Base-by-base conservation (phyloP, 345 rosid genomes). In the Geranium brycei region DNA sequence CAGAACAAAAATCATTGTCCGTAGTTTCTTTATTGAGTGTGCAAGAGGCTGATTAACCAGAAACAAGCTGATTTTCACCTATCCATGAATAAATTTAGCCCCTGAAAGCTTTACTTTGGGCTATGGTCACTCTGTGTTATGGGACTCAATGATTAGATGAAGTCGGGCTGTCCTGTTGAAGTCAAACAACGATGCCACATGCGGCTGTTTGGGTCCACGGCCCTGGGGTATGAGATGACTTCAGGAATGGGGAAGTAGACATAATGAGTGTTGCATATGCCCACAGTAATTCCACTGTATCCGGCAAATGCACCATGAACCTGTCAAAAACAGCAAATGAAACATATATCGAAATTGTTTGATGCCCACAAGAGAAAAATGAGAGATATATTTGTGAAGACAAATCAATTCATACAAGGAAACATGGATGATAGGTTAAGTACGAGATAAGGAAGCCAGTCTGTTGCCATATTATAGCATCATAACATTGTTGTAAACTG, bases 141-240 rank as follows among this genome's bases (percentile, higher is more conserved):
- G n/a, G 40, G 17, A 8, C 17, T 68, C 0, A 1, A 31, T 40
- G 63, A 58, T 77, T 65, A 81, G 65, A 83, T 8, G 58, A 95
- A 95, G 76, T 91, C 99, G 0, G 99, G 99, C 66, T 95, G 99
- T 63, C 99, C 97, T 0, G 96, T 95, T 14, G 97, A 95, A 5
- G 97, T 87, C 75, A 95, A 81, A 87, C 99, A 95, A 66, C 96
- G 96, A 78, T 88, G 97, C 97, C 96, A 95, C 97, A 91, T 95
- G 58, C 96, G 82, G 74, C 97, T 91, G 70, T 91, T 91, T 1
- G 97, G 96, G 67, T 95, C 99, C 6, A 91, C 96, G 19, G 86
- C 77, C 67, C 96, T 82, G 6, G 97, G 79, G 70, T 95, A 89
- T 35, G 83, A 76, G 65, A 95, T 95, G 60, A 88, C 99, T 75